A percentile compares a stretch with the other conserved stretches of the same genome.
Evolutionary conservation across 2,329 filamentous ascomycete species (phyloP).

Genomic region (Xenoacremonium recifei): DNA sequence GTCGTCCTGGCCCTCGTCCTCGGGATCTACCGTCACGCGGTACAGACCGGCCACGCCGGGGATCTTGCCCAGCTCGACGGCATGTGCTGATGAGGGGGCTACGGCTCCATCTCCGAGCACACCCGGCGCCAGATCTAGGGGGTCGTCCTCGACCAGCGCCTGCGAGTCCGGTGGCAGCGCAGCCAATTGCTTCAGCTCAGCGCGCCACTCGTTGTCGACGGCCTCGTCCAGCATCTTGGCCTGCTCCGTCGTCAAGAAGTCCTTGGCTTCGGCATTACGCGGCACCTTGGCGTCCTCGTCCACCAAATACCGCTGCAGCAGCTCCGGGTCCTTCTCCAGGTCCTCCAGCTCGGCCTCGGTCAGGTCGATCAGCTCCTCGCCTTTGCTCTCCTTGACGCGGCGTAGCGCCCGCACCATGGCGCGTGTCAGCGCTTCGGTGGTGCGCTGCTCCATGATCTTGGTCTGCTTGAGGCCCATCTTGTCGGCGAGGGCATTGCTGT

Average conservation of each 20-base stretch:
- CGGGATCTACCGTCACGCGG: conserved; percentile 47
- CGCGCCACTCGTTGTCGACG: conserved; percentile 34
- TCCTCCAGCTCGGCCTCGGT: conserved; percentile 47
- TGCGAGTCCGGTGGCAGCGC: conserved; percentile 30
- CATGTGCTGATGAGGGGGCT: conserved; percentile 42
- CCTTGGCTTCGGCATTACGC: conserved; percentile 22
- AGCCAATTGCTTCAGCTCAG: conserved; percentile 36
- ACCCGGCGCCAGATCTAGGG: no score
- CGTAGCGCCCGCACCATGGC: conserved; percentile 42
- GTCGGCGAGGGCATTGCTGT: conserved; percentile 55
- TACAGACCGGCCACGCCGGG: conserved; percentile 52
- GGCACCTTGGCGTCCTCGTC: conserved; percentile 27
- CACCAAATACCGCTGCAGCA: conserved; percentile 37
- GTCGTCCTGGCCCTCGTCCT: conserved; percentile 51
- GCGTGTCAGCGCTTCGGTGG: conserved; percentile 40
- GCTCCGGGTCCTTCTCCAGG: conserved; percentile 38
- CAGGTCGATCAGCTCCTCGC: conserved; percentile 46
- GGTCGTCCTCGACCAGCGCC: conserved; percentile 36
- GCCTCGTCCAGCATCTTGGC: conserved; percentile 37
- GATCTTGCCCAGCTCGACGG: conserved; percentile 51
- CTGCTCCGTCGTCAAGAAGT: conserved; percentile 33
- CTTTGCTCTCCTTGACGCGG: conserved; percentile 40
- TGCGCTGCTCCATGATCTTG: conserved; percentile 40
- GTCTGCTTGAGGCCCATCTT: conserved; percentile 54
- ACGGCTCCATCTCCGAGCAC: conserved; percentile 31